Evolutionary conservation across 176 grass and related monocot species (phyloP).

Genomic region (Puccinellia tenuiflora): DNA sequence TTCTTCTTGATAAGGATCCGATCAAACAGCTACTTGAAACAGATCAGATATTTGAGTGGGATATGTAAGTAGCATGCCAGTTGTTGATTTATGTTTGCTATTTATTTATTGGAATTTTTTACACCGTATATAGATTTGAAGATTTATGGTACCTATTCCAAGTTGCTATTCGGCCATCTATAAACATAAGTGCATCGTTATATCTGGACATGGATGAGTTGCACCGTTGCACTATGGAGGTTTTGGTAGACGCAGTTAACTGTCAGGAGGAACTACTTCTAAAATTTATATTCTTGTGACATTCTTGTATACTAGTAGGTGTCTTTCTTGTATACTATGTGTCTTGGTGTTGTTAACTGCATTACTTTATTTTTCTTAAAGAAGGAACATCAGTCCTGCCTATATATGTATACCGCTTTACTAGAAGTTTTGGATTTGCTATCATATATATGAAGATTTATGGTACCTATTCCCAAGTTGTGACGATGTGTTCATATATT

Average conservation of each 20-base stretch:
- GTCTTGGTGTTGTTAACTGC: not conserved
- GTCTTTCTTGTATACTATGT: slow-evolving; percentile 2
- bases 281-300: not conserved
- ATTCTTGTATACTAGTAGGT: not conserved
- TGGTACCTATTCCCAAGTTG: slow-evolving; percentile 1
- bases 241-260: not conserved
- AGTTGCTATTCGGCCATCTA: not conserved
- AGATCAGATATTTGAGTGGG: slow-evolving; percentile 55
- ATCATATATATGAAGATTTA: not conserved
- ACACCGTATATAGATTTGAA: not conserved
- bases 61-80: slow-evolving; percentile 65
- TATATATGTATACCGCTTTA: not conserved
- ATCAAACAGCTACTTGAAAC: slow-evolving; percentile 78
- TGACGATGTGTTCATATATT: not conserved
- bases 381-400: not conserved
- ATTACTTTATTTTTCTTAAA: not conserved
- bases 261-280: not conserved
- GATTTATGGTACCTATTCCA: not conserved
- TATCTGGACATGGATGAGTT: not conserved
- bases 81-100: slow-evolving; percentile 25
- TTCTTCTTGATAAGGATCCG: slow-evolving; percentile 73
- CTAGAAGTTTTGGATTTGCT: not conserved
- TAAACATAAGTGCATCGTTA: not conserved
- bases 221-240: not conserved
- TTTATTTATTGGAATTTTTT: not conserved